Conservation (phyloP, 768 basidiomycete genomes). For the Kwoniella dejecticola region DNA sequence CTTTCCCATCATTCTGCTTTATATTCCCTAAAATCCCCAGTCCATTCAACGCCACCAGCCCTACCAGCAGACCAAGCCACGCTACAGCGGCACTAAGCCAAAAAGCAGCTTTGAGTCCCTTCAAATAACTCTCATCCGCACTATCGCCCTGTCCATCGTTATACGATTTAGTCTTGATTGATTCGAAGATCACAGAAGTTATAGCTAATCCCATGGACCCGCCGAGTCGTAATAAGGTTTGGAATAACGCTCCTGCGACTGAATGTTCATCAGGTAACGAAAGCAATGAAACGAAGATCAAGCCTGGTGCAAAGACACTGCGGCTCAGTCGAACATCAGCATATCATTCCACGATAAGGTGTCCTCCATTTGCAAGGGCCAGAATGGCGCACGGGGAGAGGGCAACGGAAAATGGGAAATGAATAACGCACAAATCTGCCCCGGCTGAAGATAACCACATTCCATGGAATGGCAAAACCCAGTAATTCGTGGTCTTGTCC, state of each 20-base stretch:
- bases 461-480: constrained; percentile 30
- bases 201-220: constrained; percentile 48
- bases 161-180: constrained; percentile 21
- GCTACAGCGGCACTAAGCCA: constrained; percentile 44
- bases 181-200: constrained; percentile 37
- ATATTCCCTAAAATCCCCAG: constrained; percentile 39
- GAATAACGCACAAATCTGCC: constrained; percentile 37
- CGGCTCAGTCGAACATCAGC: too few relatives aligned
- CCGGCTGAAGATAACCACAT: constrained; percentile 41
- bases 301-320: constrained; percentile 47
- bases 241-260: constrained; percentile 46
- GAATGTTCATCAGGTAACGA: constrained; percentile 44
- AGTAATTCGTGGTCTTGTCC: constrained; percentile 32
- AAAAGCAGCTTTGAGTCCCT: constrained; percentile 45
- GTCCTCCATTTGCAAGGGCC: too few relatives aligned
- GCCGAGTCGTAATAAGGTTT: constrained; percentile 45
- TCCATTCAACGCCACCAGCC: constrained; percentile 35
- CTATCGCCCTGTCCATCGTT: constrained; percentile 9
- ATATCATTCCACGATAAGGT: neutral
- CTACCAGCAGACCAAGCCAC: constrained; percentile 32
- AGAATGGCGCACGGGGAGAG: too few relatives aligned
- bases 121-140: constrained; percentile 21
- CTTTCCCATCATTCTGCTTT: neutral
- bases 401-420: too few relatives aligned
- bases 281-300: constrained; percentile 44